A percentile compares a stretch with the other conserved stretches of the same genome.
phyloP scores from a whole-genome alignment of 2,329 filamentous ascomycete species.

The Conoideocrella luteorostrata region DNA sequence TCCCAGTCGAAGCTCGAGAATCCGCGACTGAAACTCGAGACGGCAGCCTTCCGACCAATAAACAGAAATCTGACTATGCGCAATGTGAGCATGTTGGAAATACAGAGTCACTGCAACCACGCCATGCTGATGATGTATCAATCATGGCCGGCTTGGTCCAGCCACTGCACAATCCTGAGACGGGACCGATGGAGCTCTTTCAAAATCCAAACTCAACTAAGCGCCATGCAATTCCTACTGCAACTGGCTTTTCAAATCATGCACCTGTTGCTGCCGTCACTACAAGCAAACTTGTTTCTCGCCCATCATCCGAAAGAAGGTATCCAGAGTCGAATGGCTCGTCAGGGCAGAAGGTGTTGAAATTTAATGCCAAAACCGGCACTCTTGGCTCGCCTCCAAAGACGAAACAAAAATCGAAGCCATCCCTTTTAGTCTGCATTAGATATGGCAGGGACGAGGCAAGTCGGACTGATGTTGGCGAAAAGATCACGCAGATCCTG shows the following conservation, averaged over 20 bases:
- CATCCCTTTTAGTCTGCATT: conserved; percentile 44
- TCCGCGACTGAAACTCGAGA: background rate
- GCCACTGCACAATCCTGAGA: too few species aligned
- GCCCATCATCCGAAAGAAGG: too few species aligned
- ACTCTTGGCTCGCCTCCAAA: conserved; percentile 57
- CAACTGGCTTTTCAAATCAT: too few species aligned
- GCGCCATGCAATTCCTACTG: too few species aligned
- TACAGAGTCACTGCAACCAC: background rate
- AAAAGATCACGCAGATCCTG: conserved; percentile 59
- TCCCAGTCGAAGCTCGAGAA: background rate
- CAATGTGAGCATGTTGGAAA: conserved; percentile 8
- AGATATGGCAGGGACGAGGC: conserved; percentile 49
- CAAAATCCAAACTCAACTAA: too few species aligned
- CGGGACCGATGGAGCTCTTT: too few species aligned
- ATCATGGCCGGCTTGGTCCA: background rate
- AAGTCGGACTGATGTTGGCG: conserved; percentile 43
- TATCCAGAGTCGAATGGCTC: too few species aligned
- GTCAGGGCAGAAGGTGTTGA: conserved; percentile 40
- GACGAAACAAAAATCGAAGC: conserved; percentile 34
- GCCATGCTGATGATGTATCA: background rate
- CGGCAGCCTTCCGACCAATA: background rate
- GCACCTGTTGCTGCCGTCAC: too few species aligned
- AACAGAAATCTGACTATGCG: conserved; percentile 8
- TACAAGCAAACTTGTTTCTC: too few species aligned
- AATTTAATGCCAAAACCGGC: conserved; percentile 53